These are phyloP conservation scores for Metroxylon sagu DNA, from an alignment of 176 grass and related monocot species.

Conservation along the genomic window DNA sequence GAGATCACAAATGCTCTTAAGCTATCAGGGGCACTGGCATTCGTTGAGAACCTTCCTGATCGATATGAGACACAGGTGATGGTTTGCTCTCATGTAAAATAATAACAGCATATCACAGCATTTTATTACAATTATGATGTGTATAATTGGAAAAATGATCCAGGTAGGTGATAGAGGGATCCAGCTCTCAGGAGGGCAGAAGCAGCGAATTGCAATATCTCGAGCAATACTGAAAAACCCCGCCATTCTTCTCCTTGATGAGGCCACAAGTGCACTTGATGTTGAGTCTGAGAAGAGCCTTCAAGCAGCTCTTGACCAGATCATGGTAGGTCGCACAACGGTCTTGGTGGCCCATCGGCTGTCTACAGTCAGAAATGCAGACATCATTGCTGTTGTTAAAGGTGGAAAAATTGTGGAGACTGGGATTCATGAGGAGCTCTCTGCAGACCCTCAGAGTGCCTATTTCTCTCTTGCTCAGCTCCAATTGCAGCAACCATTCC, in stretches of 20 bases:
- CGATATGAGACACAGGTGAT: conserved; percentile 80
- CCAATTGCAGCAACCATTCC: conserved; percentile 48
- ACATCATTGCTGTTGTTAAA: conserved; percentile 87
- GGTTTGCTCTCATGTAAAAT: background rate
- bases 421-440: conserved; percentile 82
- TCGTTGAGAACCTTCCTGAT: conserved; percentile 83
- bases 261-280: conserved; percentile 84
- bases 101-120: too few species aligned
- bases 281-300: conserved; percentile 95
- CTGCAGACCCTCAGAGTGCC: conserved; percentile 36
- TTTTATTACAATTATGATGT: too few species aligned
- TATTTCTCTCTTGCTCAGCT: conserved; percentile 75
- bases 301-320: conserved; percentile 81
- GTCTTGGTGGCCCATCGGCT: conserved; percentile 84
- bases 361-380: conserved; percentile 77
- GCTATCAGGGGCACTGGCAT: conserved; percentile 75
- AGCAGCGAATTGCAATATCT: conserved; percentile 90
- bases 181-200: conserved; percentile 90
- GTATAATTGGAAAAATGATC: background rate
- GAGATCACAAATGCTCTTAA: conserved; percentile 72
- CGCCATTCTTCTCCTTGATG: conserved; percentile 81
- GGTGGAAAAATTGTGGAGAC: conserved; percentile 74
- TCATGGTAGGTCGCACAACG: conserved; percentile 93
- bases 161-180: conserved; percentile 85
- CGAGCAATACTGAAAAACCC: conserved; percentile 90